Evolutionary conservation across 192 early-diverging fungal species (phyloP), one percentile per base, ranked within the genome.

Genomic region (Coemansia umbellata): DNA sequence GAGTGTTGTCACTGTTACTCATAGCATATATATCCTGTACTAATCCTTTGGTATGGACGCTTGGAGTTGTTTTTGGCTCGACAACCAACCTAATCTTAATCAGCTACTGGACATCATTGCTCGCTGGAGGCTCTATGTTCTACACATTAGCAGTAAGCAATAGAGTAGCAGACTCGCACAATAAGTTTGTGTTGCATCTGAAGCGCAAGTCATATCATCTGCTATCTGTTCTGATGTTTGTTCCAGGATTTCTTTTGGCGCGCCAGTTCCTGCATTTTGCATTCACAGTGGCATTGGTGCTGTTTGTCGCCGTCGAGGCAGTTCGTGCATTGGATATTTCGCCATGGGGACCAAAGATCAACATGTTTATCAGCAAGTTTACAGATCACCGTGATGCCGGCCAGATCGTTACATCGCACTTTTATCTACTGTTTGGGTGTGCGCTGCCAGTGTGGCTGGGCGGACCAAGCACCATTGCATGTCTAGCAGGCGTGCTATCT

Each of bases 371-470:
- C 60, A 62, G 73, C 15, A 77, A 80, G 28, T 98, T 98, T 66
- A 75, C 91, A n/a, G 92, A 95, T 50, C 66, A 78, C 31, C 82
- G 90, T 9, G 95, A 98, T 52, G 64, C 81, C 3, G 95, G 93
- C 17, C 81, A 83, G 0, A 80, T 88, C 23, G 87, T 98, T 6
- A 66, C 95, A 3, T 87, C 89, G 24, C 95, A 98, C 54, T 67
- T 97, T 32, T 95, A 95, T 48, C 71, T 98, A 15, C 63, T 98
- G 8, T 27, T 91, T 18, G 95, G 95, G 5, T 98, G 95, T 63
- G 94, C 93, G 2, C 53, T 84, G 15, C 89, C 93, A 0, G 86
- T 97, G 21, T 98, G 92, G 92, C 68, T 96, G 19, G 81, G 81
- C 56, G 69, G 84, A 66, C 15, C 47, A 66, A 36, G 82, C 72